phyloP scores from a whole-genome alignment of 495 filamentous ascomycete genomes.

The Amniculicola lignicola region DNA sequence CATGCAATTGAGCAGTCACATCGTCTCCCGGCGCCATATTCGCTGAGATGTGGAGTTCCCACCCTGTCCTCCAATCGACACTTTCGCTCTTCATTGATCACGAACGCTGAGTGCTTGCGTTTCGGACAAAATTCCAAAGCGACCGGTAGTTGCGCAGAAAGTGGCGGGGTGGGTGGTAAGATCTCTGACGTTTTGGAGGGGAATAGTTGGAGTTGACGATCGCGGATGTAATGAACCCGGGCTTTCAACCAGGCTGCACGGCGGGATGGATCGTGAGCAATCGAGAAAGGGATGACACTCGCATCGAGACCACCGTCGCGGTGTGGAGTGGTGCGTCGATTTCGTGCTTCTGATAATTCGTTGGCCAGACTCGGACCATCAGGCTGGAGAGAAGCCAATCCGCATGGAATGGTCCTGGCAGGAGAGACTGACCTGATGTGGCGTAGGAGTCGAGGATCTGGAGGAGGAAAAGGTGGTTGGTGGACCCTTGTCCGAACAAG shows the following conservation, averaged over 20 bases:
- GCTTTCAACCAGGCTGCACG: constrained; percentile 18
- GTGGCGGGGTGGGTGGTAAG: background rate
- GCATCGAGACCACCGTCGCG: too few relatives aligned
- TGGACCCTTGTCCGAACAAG: constrained; percentile 21
- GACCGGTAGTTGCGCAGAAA: background rate
- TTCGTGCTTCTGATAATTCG: too few relatives aligned
- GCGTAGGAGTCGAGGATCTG: constrained; percentile 12
- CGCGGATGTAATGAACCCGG: constrained; percentile 21
- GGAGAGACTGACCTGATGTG: background rate
- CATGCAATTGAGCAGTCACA: constrained; percentile 1
- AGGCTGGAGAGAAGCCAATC: background rate
- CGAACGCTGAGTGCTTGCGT: constrained; percentile 31
- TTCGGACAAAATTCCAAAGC: constrained; percentile 10
- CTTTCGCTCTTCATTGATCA: constrained; percentile 27
- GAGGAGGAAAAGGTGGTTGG: constrained; percentile 25
- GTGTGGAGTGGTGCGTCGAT: too few relatives aligned
- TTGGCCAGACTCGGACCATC: too few relatives aligned
- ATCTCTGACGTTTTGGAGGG: background rate
- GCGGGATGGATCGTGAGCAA: constrained; percentile 7
- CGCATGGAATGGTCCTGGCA: background rate
- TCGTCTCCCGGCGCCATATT: constrained; percentile 20
- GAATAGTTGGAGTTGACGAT: constrained; percentile 3
- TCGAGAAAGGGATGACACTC: constrained; percentile 1
- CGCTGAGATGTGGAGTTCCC: constrained; percentile 27
- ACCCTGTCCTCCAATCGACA: constrained; percentile 18